phyloP scores from a whole-genome alignment of 2,329 filamentous ascomycete species.

The Rhinocladiella similis region DNA sequence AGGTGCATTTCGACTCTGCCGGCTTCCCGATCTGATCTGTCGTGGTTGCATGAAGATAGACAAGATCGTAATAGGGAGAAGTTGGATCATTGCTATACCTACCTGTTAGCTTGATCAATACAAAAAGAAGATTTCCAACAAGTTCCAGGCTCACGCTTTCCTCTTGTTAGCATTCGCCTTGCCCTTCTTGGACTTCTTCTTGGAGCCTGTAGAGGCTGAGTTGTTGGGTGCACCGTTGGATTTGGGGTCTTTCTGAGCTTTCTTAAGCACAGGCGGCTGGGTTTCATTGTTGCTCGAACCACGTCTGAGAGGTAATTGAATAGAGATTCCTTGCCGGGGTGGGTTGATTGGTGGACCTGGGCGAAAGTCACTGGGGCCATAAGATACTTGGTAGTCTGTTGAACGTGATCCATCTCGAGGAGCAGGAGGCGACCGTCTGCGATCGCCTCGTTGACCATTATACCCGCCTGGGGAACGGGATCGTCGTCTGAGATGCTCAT shows the following conservation, averaged over 20 bases:
- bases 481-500: slow-evolving; percentile 3
- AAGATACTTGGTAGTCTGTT: neutral
- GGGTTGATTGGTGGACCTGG: neutral
- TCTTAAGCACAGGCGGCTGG: neutral
- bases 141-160: slow-evolving; percentile 6
- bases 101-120: slow-evolving; percentile 12
- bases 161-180: slow-evolving; percentile 6
- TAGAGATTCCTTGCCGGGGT: slow-evolving; percentile 1
- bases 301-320: slow-evolving; percentile 14
- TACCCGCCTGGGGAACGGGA: slow-evolving; percentile 14
- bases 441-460: slow-evolving; percentile 9
- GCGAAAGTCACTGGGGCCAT: neutral
- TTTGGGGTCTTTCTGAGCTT: neutral
- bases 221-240: no score
- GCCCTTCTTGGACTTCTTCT: slow-evolving; percentile 17
- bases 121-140: neutral
- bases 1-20: no score
- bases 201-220: neutral
- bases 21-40: no score
- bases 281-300: slow-evolving; percentile 4
- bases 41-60: neutral
- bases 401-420: neutral
- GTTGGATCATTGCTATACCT: neutral
- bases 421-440: slow-evolving; percentile 6
- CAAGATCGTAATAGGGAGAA: neutral